Percentiles rank a stretch among this genome's conserved stretches.
phyloP scores from a whole-genome alignment of 1,284 basidiomycete species.

The Ceratorhiza oryzae-sativae region DNA sequence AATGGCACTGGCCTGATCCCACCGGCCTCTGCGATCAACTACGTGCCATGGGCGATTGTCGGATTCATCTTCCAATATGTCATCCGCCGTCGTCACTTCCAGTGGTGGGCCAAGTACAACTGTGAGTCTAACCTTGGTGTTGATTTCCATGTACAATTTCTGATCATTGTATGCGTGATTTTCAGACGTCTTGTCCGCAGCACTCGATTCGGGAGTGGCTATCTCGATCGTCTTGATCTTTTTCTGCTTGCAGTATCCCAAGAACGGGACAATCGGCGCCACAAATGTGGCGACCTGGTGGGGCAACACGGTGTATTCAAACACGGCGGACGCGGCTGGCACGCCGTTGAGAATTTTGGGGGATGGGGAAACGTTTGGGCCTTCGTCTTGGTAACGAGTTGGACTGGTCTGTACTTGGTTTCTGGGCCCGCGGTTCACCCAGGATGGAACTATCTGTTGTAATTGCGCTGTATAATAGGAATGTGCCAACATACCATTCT shows the following conservation, averaged over 20 bases:
- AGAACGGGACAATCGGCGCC: conserved; percentile 64
- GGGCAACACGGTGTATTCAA: conserved; percentile 66
- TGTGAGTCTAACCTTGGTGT: conserved; percentile 46
- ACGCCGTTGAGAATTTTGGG: conserved; percentile 47
- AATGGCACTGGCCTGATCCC: conserved; percentile 57
- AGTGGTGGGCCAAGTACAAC: conserved; percentile 77
- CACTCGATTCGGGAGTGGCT: conserved; percentile 66
- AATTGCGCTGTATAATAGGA: too few species aligned
- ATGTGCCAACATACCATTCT: too few species aligned
- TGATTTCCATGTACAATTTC: conserved; percentile 31
- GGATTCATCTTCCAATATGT: conserved; percentile 72
- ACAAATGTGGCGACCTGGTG: conserved; percentile 68
- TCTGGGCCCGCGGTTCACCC: too few species aligned
- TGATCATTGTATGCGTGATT: conserved; percentile 12
- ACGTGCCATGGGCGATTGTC: conserved; percentile 59
- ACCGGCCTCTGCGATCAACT: conserved; percentile 62
- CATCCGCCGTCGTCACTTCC: conserved; percentile 64
- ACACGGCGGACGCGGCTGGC: conserved; percentile 42
- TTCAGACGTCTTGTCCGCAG: conserved; percentile 63
- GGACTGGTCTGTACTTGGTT: not conserved
- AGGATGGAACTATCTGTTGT: too few species aligned
- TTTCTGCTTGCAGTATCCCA: conserved; percentile 71
- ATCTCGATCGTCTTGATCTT: conserved; percentile 66
- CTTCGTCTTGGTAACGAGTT: conserved; percentile 37
- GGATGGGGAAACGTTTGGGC: conserved; percentile 54